A percentile compares a stretch with the other conserved stretches of the same genome.
These are phyloP conservation scores for Glycine soja DNA, from an alignment of 306 rosid species.

Conservation along the genomic window DNA sequence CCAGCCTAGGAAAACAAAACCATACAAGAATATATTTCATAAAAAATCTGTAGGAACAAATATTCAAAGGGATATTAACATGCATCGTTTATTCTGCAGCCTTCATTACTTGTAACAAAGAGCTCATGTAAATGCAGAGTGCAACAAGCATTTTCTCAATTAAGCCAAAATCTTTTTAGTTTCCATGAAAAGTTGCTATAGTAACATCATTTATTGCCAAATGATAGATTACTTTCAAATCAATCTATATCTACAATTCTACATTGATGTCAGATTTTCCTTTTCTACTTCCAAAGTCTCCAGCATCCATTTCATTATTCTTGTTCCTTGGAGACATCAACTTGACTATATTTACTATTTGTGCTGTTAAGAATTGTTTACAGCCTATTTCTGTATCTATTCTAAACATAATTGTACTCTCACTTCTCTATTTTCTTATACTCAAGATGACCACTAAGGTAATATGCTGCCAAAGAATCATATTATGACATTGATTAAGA, in stretches of 20 bases:
- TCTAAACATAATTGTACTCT: background rate
- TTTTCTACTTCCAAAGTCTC: no score
- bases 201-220: background rate
- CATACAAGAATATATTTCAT: conserved; percentile 32
- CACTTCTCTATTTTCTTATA: conserved; percentile 15
- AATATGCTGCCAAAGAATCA: conserved; percentile 31
- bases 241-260: no score
- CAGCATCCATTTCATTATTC: no score
- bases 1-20: conserved; percentile 29
- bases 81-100: conserved; percentile 17
- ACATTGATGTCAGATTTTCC: no score
- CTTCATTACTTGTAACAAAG: conserved; percentile 42
- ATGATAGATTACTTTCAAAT: no score
- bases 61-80: conserved; percentile 25
- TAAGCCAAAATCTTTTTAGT: conserved; percentile 29
- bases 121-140: conserved; percentile 5
- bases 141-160: background rate
- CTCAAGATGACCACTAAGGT: conserved; percentile 10
- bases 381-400: conserved; percentile 33
- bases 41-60: conserved; percentile 24
- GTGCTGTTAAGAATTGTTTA: background rate
- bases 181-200: conserved; percentile 33
- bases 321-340: no score
- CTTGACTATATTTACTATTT: no score
- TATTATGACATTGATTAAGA: conserved; percentile 2